These are phyloP conservation scores for Excoecaria cochinchinensis DNA, from an alignment of 345 rosid genomes.

Conservation along the genomic window DNA sequence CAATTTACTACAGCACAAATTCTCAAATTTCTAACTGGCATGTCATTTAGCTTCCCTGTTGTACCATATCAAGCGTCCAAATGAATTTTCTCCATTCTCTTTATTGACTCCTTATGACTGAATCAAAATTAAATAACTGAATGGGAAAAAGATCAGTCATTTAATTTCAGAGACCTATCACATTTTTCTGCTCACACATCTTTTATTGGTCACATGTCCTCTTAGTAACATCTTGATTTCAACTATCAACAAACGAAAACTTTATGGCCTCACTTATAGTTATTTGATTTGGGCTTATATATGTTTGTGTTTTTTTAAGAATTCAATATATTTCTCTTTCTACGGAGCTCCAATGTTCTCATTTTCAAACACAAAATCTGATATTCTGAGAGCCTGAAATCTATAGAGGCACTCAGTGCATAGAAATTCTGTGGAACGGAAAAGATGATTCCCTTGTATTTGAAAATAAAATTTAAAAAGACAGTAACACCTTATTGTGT, in stretches of 20 bases:
- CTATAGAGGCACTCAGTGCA: neutral
- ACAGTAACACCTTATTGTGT: no score
- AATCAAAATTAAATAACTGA: no score
- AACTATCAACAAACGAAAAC: neutral
- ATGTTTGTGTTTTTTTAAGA: neutral
- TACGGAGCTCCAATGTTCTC: neutral
- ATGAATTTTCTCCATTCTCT: neutral
- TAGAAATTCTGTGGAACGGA: neutral
- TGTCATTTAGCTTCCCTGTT: neutral
- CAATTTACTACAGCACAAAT: neutral
- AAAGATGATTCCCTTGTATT: no score
- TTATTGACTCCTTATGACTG: neutral
- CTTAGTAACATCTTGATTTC: neutral
- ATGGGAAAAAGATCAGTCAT: no score
- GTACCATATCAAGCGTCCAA: neutral
- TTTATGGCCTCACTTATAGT: neutral
- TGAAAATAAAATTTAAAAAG: no score
- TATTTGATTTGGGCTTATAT: neutral
- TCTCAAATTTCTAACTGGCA: neutral
- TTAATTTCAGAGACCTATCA: no score
- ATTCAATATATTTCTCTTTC: neutral
- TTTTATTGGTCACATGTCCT: neutral
- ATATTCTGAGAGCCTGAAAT: neutral
- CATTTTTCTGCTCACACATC: no score
- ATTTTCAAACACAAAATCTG: neutral